phyloP scores from a whole-genome alignment of 495 filamentous ascomycete species.

The Astrothelium subdiscretum region DNA sequence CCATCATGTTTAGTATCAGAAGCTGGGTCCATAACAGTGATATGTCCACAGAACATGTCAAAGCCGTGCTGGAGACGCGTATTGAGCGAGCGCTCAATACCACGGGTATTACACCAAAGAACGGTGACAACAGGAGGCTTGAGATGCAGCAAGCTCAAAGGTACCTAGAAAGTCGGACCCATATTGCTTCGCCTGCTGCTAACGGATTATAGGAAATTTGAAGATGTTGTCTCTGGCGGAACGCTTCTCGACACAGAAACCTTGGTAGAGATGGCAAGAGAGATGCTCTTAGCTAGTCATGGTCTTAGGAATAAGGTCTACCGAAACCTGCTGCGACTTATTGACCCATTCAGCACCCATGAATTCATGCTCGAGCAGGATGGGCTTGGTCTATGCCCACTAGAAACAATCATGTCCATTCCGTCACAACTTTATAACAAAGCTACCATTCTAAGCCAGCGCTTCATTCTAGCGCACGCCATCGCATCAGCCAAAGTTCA shows the following conservation, averaged over 20 bases:
- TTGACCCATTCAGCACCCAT: not conserved
- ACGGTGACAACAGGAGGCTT: not conserved
- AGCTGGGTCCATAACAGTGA: not conserved
- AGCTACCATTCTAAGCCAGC: not conserved
- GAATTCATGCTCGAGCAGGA: not conserved
- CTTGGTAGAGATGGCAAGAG: not conserved
- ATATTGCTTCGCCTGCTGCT: not conserved
- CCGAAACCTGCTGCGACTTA: not conserved
- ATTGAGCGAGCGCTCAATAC: not conserved
- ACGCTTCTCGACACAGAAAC: not conserved
- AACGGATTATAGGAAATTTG: not conserved
- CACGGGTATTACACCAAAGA: not conserved
- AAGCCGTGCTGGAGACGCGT: not conserved
- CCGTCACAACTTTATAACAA: not conserved
- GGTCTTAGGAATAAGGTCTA: not conserved
- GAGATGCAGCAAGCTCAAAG: not conserved
- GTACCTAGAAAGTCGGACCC: not conserved
- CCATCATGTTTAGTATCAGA: conserved; percentile 1
- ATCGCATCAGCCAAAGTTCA: not conserved
- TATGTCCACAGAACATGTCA: not conserved
- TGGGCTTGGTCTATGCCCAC: not conserved
- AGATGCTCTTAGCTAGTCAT: not conserved
- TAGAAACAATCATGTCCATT: not conserved
- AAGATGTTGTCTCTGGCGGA: not conserved
- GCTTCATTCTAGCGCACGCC: not conserved